phyloP scores from a whole-genome alignment of 192 early-diverging fungal genomes.

The Gamsiella multidivaricata region DNA sequence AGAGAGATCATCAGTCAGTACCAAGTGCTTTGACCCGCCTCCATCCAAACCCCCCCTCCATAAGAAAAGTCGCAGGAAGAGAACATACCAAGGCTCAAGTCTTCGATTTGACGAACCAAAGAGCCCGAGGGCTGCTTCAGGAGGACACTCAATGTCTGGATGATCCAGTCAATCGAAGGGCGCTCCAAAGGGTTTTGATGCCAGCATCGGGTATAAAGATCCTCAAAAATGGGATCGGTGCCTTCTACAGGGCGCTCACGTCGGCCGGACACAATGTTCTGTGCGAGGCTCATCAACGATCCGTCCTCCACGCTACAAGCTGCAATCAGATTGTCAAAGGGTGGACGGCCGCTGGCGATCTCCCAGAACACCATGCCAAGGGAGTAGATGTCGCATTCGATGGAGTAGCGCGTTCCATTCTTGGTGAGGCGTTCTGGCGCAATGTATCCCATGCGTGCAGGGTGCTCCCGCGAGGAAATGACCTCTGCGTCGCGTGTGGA shows the following conservation, averaged over 20 bases:
- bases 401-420: constrained; percentile 43
- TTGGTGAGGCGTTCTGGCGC: constrained; percentile 44
- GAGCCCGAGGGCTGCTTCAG: constrained; percentile 42
- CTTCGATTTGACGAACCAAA: constrained; percentile 32
- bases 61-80: not conserved
- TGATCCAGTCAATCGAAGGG: constrained; percentile 44
- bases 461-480: constrained; percentile 43
- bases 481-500: constrained; percentile 39
- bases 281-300: constrained; percentile 29
- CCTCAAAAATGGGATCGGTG: constrained; percentile 46
- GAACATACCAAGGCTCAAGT: constrained; percentile 38
- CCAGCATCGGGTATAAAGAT: constrained; percentile 51
- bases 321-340: constrained; percentile 35
- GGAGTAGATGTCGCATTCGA: constrained; percentile 48
- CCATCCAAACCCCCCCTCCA: no score
- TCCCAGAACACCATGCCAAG: constrained; percentile 54
- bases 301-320: constrained; percentile 21
- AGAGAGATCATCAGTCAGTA: not conserved
- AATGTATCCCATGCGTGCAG: constrained; percentile 48
- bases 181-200: constrained; percentile 38
- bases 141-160: constrained; percentile 35
- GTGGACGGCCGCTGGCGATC: constrained; percentile 40
- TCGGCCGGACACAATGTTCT: constrained; percentile 42
- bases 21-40: no score
- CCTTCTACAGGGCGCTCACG: constrained; percentile 38